Percentiles rank a stretch among this genome's conserved stretches.
Conservation (phyloP, 164 flowering plant species). For the Annona squamosa region DNA sequence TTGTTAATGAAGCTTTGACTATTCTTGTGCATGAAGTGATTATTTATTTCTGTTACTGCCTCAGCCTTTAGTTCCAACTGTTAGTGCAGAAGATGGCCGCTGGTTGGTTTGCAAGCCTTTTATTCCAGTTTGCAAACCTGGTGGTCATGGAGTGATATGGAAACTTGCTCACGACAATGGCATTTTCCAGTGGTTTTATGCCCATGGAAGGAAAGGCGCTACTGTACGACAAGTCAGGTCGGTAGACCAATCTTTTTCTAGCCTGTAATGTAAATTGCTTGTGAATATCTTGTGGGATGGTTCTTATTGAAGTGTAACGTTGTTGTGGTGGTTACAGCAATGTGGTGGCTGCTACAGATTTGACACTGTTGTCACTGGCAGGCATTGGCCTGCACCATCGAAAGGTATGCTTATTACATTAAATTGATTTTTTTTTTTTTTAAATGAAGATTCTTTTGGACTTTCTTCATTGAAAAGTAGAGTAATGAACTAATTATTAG, state of each 20-base stretch:
- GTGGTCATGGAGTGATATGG: constrained; percentile 99
- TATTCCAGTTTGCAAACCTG: constrained; percentile 82
- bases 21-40: constrained; percentile 2
- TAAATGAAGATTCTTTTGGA: not conserved
- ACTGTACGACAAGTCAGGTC: constrained; percentile 96
- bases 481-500: not conserved
- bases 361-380: constrained; percentile 84
- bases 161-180: constrained; percentile 91
- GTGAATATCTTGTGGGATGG: not conserved
- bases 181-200: constrained; percentile 70
- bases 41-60: constrained; percentile 18
- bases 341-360: constrained; percentile 95
- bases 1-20: not conserved
- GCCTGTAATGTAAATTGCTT: not conserved
- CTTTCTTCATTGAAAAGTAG: not conserved
- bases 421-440: not conserved
- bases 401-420: constrained; percentile 42
- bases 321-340: constrained; percentile 55
- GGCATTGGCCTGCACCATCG: constrained; percentile 76
- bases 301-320: not conserved
- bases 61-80: constrained; percentile 95
- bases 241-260: not conserved
- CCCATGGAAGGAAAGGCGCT: constrained; percentile 81
- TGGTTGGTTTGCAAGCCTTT: constrained; percentile 69
- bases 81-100: constrained; percentile 77